Percentiles rank a stretch among this genome's conserved stretches.
Evolutionary conservation across 2,329 filamentous ascomycete species (phyloP).

Genomic region (Ceratocystis variospora): DNA sequence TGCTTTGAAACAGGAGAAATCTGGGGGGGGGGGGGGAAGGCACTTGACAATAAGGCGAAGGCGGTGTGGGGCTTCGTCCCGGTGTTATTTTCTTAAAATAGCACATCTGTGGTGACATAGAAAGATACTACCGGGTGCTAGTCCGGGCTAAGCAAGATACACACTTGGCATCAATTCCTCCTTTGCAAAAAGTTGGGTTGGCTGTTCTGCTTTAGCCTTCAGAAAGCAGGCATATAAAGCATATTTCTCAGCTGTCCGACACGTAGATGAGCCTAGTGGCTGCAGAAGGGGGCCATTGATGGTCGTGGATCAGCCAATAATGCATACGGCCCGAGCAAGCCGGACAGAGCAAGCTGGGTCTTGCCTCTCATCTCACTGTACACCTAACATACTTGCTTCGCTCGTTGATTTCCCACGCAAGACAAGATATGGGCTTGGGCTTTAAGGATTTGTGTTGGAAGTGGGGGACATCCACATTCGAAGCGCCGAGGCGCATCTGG

Average conservation of each 20-base stretch:
- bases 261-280: background rate
- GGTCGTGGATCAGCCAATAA: background rate
- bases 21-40: background rate
- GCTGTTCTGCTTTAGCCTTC: background rate
- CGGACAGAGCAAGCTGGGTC: background rate
- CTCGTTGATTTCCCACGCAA: background rate
- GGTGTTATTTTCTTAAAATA: slow-evolving; percentile 4
- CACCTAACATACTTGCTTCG: background rate
- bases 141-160: background rate
- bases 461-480: background rate
- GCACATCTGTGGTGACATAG: background rate
- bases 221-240: background rate
- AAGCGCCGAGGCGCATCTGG: background rate
- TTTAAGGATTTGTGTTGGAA: background rate
- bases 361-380: too few relatives aligned
- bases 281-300: background rate
- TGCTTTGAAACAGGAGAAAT: background rate
- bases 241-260: background rate
- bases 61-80: background rate
- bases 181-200: background rate
- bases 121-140: background rate
- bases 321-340: background rate
- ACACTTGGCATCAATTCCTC: background rate
- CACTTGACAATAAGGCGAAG: background rate
- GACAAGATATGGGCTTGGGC: background rate